Evolutionary conservation across 73 alveolate genomes (phyloP).

Genomic region (Stentor roeselii): DNA sequence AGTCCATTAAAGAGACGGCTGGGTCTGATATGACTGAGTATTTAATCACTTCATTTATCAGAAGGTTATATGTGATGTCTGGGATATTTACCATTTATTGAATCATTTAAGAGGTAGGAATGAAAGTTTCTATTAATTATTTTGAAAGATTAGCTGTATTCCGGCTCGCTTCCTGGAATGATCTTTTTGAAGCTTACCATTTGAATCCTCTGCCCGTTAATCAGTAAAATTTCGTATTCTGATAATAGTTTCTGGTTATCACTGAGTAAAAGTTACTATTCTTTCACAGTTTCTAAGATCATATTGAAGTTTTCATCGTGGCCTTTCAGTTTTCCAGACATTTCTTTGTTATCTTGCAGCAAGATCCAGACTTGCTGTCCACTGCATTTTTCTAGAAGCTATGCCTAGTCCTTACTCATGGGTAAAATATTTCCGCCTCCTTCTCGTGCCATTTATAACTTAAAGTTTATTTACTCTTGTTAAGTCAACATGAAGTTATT

Average conservation of each 20-base stretch:
- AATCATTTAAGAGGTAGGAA: too few relatives aligned
- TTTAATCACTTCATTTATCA: not conserved
- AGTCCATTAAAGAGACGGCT: not conserved
- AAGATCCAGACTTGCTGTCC: not conserved
- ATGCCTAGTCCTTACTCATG: not conserved
- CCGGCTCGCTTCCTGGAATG: constrained; percentile 25
- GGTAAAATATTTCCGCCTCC: constrained; percentile 26
- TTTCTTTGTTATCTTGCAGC: not conserved
- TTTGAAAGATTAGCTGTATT: not conserved
- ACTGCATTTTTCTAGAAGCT: constrained; percentile 14
- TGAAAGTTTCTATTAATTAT: not conserved
- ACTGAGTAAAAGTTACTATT: not conserved
- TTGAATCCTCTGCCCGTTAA: not conserved
- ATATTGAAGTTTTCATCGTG: constrained; percentile 22
- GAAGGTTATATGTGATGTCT: constrained; percentile 2
- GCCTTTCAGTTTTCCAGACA: not conserved
- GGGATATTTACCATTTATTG: too few relatives aligned
- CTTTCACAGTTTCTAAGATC: not conserved
- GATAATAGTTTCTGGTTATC: not conserved
- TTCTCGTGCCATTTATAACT: constrained; percentile 18
- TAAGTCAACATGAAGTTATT: too few relatives aligned
- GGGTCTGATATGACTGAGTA: not conserved
- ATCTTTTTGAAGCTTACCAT: not conserved
- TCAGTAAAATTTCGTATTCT: not conserved
- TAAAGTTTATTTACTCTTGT: too few relatives aligned